Conservation (phyloP, 352 stramenopile species). For the Plasmopara viticola region DNA sequence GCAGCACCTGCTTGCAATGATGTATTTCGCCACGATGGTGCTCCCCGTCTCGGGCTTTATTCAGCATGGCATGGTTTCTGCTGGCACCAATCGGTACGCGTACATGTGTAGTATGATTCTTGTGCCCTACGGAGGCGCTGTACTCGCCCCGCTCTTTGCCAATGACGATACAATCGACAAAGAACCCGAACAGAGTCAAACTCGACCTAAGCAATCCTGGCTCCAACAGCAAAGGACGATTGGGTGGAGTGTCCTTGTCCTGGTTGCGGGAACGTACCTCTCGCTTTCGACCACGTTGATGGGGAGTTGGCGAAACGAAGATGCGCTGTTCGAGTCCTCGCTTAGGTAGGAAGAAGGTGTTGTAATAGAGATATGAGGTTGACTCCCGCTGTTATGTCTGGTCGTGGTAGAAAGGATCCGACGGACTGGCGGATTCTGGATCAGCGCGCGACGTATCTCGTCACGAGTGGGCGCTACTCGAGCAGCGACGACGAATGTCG, state of each 20-base stretch:
- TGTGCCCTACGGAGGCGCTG: constrained; percentile 31
- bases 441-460: constrained; percentile 12
- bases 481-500: constrained; percentile 12
- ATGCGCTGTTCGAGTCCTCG: constrained; percentile 27
- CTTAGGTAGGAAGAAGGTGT: constrained; percentile 19
- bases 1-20: constrained; percentile 27
- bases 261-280: constrained; percentile 15
- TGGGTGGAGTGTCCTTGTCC: neutral
- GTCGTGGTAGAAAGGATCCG: constrained; percentile 30
- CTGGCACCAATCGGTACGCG: constrained; percentile 50
- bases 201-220: constrained; percentile 2
- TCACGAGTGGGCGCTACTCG: constrained; percentile 5
- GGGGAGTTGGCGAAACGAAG: constrained; percentile 31
- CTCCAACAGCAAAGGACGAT: neutral
- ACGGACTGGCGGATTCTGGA: constrained; percentile 54
- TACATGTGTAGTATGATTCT: constrained; percentile 48
- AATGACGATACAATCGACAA: neutral
- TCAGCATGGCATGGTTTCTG: constrained; percentile 61
- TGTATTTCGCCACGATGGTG: constrained; percentile 41
- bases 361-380: neutral
- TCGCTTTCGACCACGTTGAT: constrained; percentile 23
- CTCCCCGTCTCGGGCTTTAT: constrained; percentile 58
- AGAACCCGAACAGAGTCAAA: constrained; percentile 1
- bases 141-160: constrained; percentile 14
- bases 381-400: constrained; percentile 2